Conservation (phyloP, 2,329 filamentous ascomycete species). For the Exophiala calicioides region DNA sequence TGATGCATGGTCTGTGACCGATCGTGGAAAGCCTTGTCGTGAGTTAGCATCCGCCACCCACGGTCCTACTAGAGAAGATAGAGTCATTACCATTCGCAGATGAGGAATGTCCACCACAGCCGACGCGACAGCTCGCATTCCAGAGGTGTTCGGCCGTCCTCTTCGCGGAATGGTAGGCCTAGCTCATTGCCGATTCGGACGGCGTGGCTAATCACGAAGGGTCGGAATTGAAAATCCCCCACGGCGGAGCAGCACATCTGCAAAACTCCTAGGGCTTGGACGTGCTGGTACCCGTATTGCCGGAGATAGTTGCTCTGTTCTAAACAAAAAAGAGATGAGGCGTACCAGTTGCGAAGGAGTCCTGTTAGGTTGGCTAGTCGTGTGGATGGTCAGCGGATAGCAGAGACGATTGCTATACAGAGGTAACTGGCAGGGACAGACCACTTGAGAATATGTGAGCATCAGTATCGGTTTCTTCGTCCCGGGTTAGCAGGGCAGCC, state of each 20-base stretch:
- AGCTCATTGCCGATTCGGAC: neutral
- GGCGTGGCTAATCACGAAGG: neutral
- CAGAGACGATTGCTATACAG: too few relatives aligned
- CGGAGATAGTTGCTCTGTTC: conserved; percentile 1
- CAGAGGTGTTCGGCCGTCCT: neutral
- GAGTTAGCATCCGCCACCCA: neutral
- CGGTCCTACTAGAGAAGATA: neutral
- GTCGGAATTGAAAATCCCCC: neutral
- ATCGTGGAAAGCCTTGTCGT: neutral
- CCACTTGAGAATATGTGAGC: neutral
- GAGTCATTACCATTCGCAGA: neutral
- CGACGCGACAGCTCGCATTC: conserved; percentile 1
- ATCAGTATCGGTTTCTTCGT: conserved; percentile 1
- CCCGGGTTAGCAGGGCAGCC: neutral
- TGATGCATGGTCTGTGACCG: neutral
- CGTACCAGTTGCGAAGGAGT: neutral
- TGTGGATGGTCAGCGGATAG: too few relatives aligned
- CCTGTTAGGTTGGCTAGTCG: neutral
- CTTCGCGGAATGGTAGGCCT: neutral
- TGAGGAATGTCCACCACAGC: conserved; percentile 3
- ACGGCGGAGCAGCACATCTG: conserved; percentile 1
- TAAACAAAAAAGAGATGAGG: neutral
- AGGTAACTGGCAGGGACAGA: neutral
- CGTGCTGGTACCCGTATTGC: neutral
- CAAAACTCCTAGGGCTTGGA: neutral